phyloP scores from a whole-genome alignment of 2,329 filamentous ascomycete species.

The Colletotrichum zoysiae region DNA sequence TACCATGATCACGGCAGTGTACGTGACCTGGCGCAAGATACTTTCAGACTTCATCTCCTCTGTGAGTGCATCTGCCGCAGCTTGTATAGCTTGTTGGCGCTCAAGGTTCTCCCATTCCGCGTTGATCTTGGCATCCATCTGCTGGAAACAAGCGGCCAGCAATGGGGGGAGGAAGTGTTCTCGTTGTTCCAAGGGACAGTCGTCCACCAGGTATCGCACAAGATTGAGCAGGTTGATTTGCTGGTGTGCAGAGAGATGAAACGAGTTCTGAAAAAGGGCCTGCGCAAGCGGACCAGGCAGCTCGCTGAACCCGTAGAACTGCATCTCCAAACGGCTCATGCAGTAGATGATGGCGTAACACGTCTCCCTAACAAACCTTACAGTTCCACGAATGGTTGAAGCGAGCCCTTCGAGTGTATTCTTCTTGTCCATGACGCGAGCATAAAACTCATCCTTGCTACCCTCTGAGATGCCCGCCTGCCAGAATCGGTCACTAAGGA shows the following conservation, averaged over 20 bases:
- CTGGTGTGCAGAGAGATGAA: slow-evolving; percentile 89
- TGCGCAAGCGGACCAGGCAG: slow-evolving; percentile 86
- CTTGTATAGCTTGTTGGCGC: slow-evolving; percentile 69
- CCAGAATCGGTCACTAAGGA: slow-evolving; percentile 97
- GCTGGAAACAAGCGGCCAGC: slow-evolving; percentile 82
- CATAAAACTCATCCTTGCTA: slow-evolving; percentile 96
- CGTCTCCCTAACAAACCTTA: slow-evolving; percentile 90
- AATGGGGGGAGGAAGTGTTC: slow-evolving; percentile 87
- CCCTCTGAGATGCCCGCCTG: slow-evolving; percentile 97
- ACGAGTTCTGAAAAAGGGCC: slow-evolving; percentile 85
- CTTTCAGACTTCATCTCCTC: slow-evolving; percentile 99
- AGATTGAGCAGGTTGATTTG: slow-evolving; percentile 93
- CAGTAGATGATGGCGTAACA: slow-evolving; percentile 96
- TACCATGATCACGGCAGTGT: slow-evolving; percentile 92
- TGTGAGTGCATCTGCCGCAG: slow-evolving; percentile 82
- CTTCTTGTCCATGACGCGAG: slow-evolving; percentile 89
- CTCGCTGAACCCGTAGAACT: slow-evolving; percentile 91
- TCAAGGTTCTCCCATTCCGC: slow-evolving; percentile 87
- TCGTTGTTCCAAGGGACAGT: slow-evolving; percentile 85
- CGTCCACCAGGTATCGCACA: slow-evolving; percentile 88
- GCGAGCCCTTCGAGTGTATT: slow-evolving; percentile 92
- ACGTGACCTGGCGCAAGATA: slow-evolving; percentile 91
- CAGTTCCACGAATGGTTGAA: slow-evolving; percentile 89
- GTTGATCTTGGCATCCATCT: slow-evolving; percentile 89
- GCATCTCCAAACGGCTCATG: slow-evolving; percentile 86